Evolutionary conservation across 768 basidiomycete genomes (phyloP).

Genomic region (Rubroboletus satanas): DNA sequence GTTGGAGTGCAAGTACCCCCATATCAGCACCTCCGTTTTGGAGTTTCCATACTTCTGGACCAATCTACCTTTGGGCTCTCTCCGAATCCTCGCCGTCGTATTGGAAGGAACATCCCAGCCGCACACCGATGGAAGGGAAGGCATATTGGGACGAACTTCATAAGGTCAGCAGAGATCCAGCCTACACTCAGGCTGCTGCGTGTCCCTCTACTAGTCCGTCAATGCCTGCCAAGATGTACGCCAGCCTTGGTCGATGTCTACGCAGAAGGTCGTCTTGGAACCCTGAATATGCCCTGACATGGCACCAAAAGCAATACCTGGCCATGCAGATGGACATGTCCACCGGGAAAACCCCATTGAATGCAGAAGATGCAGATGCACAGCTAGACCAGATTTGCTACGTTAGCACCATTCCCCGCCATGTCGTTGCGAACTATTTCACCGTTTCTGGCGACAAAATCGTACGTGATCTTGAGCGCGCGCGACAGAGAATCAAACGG

Average conservation of each 20-base stretch:
- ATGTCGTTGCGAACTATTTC: conserved; percentile 46
- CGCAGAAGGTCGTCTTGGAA: conserved; percentile 60
- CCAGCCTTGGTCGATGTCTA: conserved; percentile 45
- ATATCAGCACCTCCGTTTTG: conserved; percentile 59
- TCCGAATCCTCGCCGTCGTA: conserved; percentile 50
- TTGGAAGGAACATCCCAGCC: conserved; percentile 47
- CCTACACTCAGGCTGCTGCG: conserved; percentile 23
- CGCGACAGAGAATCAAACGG: conserved; percentile 34
- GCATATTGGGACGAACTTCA: conserved; percentile 59
- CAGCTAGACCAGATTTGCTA: conserved; percentile 47
- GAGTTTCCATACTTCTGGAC: conserved; percentile 52
- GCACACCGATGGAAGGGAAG: conserved; percentile 36
- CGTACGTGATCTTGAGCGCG: conserved; percentile 42
- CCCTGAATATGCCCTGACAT: conserved; percentile 55
- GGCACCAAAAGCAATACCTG: conserved; percentile 66
- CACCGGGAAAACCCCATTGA: conserved; percentile 44
- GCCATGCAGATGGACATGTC: conserved; percentile 44
- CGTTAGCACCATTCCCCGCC: conserved; percentile 53
- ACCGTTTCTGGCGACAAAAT: conserved; percentile 37
- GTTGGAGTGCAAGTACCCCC: conserved; percentile 43
- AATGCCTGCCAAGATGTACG: conserved; percentile 23
- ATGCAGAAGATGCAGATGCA: conserved; percentile 40
- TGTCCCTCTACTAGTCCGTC: conserved; percentile 20
- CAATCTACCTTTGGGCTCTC: conserved; percentile 58
- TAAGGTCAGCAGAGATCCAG: conserved; percentile 40